These are phyloP conservation scores for Ascochyta clinopodiicola DNA, from an alignment of 2,329 filamentous ascomycete species.

Conservation along the genomic window DNA sequence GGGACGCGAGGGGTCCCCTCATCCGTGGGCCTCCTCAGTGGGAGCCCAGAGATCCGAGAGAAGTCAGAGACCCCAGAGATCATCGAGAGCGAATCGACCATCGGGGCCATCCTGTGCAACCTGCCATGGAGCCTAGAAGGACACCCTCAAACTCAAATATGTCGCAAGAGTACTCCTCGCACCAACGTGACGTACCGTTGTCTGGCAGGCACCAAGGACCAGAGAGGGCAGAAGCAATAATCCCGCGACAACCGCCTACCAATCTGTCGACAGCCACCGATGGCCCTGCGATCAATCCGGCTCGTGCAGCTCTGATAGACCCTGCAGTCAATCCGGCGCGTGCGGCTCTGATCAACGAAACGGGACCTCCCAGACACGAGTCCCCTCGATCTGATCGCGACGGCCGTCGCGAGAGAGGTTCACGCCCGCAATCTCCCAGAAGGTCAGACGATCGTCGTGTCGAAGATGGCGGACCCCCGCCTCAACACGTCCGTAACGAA, in stretches of 20 bases:
- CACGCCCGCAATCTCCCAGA: constrained; percentile 40
- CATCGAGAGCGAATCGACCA: constrained; percentile 40
- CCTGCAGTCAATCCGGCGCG: constrained; percentile 52
- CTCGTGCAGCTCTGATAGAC: constrained; percentile 51
- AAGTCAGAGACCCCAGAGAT: constrained; percentile 39
- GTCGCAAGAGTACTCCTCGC: constrained; percentile 30
- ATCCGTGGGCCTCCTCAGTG: constrained; percentile 32
- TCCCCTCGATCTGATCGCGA: constrained; percentile 36
- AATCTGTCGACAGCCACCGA: constrained; percentile 24
- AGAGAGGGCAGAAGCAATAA: constrained; percentile 33
- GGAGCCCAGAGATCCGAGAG: constrained; percentile 37
- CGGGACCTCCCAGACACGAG: constrained; percentile 38
- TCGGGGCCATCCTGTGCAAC: constrained; percentile 32
- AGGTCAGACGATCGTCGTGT: constrained; percentile 32
- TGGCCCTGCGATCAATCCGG: constrained; percentile 50
- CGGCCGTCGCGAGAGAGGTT: constrained; percentile 38
- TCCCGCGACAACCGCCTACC: constrained; percentile 25
- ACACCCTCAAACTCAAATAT: constrained; percentile 31
- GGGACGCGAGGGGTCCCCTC: constrained; percentile 35
- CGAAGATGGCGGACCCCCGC: constrained; percentile 31
- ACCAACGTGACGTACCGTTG: constrained; percentile 36
- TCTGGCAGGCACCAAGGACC: constrained; percentile 23
- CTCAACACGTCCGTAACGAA: constrained; percentile 37
- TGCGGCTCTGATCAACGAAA: constrained; percentile 50
- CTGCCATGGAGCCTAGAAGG: constrained; percentile 28